Conservation (phyloP, 2,329 filamentous ascomycete genomes). For the Colletotrichum graminicola region DNA sequence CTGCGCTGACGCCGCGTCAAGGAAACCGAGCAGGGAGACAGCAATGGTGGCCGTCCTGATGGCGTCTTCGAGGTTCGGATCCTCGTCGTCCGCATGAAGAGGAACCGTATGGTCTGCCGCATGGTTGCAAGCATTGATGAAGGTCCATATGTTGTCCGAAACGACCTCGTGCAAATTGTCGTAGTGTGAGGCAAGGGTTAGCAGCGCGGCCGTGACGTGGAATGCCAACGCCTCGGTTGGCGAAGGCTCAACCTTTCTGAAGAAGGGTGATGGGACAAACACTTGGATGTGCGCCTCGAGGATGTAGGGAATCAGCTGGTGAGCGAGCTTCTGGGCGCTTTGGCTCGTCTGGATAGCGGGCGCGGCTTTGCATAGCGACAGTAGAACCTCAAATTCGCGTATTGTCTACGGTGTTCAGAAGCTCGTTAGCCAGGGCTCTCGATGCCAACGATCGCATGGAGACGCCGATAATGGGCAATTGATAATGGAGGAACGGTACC, state of each 20-base stretch:
- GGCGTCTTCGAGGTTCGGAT: conserved; percentile 73
- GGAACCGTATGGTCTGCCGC: conserved; percentile 69
- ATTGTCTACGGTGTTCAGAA: conserved; percentile 69
- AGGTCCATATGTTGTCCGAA: conserved; percentile 75
- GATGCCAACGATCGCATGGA: neutral
- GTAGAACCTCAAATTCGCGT: conserved; percentile 90
- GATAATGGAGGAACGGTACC: conserved; percentile 57
- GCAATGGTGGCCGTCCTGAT: conserved; percentile 80
- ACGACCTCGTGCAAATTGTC: conserved; percentile 75
- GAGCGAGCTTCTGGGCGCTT: conserved; percentile 82
- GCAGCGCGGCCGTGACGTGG: conserved; percentile 82
- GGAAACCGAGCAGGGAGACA: conserved; percentile 89
- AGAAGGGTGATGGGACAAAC: conserved; percentile 83
- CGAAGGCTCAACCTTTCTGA: conserved; percentile 85
- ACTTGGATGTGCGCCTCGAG: conserved; percentile 85
- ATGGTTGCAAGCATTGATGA: conserved; percentile 77
- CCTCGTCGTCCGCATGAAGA: conserved; percentile 66
- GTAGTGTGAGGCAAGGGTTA: conserved; percentile 84
- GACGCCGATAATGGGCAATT: neutral
- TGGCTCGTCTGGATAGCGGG: conserved; percentile 77
- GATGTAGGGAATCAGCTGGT: conserved; percentile 85
- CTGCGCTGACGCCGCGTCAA: conserved; percentile 84
- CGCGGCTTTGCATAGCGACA: conserved; percentile 92
- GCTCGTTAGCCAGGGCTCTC: conserved; percentile 16
- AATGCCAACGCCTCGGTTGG: conserved; percentile 88